Base-by-base conservation (phyloP, 768 basidiomycete species). In the Candolleomyces aberdarensis region DNA sequence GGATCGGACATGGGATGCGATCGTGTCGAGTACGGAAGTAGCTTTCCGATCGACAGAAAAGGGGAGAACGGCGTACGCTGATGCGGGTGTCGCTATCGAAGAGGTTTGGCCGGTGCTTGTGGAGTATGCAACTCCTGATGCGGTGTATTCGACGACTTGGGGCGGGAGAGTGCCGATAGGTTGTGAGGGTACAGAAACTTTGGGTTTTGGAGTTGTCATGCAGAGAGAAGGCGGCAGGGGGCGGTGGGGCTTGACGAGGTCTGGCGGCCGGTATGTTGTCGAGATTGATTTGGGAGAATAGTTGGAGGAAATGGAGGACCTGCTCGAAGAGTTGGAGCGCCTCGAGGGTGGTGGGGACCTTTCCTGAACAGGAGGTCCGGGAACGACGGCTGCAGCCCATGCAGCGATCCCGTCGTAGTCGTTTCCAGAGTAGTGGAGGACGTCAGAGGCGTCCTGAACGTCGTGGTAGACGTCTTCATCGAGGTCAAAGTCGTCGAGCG, bases 211-310 rank as follows among this genome's bases (percentile, higher is more conserved):
- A 0, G 75, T 76, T 13, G 82, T 80, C 64, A 84, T 74, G 63
- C 76, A 81, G 60, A 87, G 81, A 1, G 84, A 77, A 3, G 85
- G 83, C 0, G 78, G 74, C 2, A 79, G 69, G 2, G 78, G 77
- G 40, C 78, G 77, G 10, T 76, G 75, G n/a, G 74, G 57, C 63
- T 72, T 63, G 69, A 81, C 71, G 66, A 75, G 77, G 52, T 78
- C 71, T 40, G 80, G 79, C 7, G 76, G 68, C 39, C 67, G 67
- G 53, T 67, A 65, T 47, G 65, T 56, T 58, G 65, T 59, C 14
- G 71, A 56, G 56, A 65, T 32, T 51, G 71, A 65, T 19, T 66
- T 56, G 19, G 68, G 32, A 58, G 71, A 26, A 46, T 65, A 63
- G n/a, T 69, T 54, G 56, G 64, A 54, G 56, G 64, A 54, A 3